phyloP scores from a whole-genome alignment of 1,284 basidiomycete genomes.

The Meira miltonrushii region DNA sequence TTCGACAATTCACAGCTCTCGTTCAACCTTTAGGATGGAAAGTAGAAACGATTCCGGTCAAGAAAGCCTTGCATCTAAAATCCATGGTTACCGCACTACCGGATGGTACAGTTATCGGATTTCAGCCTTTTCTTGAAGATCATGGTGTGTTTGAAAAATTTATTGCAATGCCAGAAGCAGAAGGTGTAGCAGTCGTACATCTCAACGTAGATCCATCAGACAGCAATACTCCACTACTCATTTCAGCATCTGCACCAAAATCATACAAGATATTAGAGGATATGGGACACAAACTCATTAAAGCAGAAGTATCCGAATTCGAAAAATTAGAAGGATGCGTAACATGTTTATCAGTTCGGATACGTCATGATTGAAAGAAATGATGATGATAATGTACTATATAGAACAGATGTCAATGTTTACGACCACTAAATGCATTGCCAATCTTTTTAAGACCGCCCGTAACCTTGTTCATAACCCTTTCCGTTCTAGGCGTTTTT shows the following conservation, averaged over 20 bases:
- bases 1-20: conserved; percentile 13
- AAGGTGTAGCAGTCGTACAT: conserved; percentile 22
- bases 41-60: conserved; percentile 17
- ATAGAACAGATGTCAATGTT: too few relatives aligned
- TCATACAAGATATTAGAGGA: conserved; percentile 14
- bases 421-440: too few relatives aligned
- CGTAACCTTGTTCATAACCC: too few relatives aligned
- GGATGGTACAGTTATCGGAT: conserved; percentile 21
- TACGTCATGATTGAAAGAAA: conserved; percentile 6
- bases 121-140: conserved; percentile 17
- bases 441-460: too few relatives aligned
- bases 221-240: conserved; percentile 8
- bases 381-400: too few relatives aligned
- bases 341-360: conserved; percentile 21
- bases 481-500: too few relatives aligned
- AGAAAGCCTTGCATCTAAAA: conserved; percentile 25
- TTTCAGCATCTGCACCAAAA: conserved; percentile 17
- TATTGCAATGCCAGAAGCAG: conserved; percentile 16
- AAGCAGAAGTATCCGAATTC: conserved; percentile 18
- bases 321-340: conserved; percentile 22
- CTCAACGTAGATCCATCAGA: not conserved
- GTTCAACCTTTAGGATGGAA: conserved; percentile 9
- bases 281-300: conserved; percentile 17
- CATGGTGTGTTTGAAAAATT: conserved; percentile 11
- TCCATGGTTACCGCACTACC: conserved; percentile 21